Evolutionary conservation across 2,329 filamentous ascomycete species (phyloP).

Genomic region (Penicillium concentricum): DNA sequence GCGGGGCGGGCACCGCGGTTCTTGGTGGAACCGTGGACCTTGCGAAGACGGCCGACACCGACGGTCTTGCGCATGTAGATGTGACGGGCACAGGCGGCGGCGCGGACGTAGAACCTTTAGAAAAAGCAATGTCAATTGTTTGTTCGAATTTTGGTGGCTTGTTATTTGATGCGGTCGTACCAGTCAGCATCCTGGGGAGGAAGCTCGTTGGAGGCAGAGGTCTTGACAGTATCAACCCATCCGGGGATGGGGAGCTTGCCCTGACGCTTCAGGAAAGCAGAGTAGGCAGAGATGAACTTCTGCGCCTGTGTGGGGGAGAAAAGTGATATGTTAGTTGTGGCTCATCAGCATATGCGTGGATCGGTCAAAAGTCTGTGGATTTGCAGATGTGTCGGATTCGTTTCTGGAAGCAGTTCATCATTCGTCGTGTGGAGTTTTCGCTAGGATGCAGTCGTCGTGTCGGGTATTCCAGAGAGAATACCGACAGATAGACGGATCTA

Average conservation of each 20-base stretch:
- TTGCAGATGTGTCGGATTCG: constrained; percentile 23
- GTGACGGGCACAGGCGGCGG: constrained; percentile 93
- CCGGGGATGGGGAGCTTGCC: constrained; percentile 68
- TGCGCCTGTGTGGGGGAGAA: constrained; percentile 51
- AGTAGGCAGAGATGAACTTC: constrained; percentile 68
- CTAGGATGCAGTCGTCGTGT: constrained; percentile 3
- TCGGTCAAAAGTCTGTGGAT: constrained; percentile 14
- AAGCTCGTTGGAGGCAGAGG: constrained; percentile 92
- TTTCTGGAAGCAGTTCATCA: constrained; percentile 16
- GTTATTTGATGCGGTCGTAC: constrained; percentile 58
- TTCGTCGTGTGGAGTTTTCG: constrained; percentile 11
- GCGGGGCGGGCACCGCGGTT: constrained; percentile 91
- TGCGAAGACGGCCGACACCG: constrained; percentile 95
- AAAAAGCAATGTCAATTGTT: constrained; percentile 11
- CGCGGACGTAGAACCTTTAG: constrained; percentile 71
- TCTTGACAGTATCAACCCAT: constrained; percentile 99
- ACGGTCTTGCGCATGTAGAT: constrained; percentile 99
- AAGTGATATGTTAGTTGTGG: constrained; percentile 20
- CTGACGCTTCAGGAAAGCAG: constrained; percentile 69
- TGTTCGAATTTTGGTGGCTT: background rate
- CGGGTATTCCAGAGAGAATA: background rate
- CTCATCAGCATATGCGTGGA: constrained; percentile 7
- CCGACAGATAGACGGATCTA: background rate
- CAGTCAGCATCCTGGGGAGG: constrained; percentile 98
- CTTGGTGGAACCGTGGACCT: constrained; percentile 93